Evolutionary conservation across 148 eudicot species (phyloP).

Genomic region (Silene uniflora): DNA sequence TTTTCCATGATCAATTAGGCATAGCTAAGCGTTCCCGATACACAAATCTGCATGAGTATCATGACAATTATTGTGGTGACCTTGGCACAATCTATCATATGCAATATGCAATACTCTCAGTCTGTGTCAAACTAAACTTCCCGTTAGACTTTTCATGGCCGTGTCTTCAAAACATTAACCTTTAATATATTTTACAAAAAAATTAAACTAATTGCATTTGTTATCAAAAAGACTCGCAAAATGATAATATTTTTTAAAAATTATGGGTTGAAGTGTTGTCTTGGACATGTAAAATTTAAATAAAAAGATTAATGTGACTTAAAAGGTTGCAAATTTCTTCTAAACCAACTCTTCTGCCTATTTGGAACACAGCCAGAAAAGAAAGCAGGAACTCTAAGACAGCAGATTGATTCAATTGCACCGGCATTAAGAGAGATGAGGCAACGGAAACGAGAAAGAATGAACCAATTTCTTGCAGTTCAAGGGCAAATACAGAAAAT

Average conservation of each 20-base stretch:
- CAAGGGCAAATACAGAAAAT: conserved; percentile 80
- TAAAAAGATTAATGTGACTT: no score
- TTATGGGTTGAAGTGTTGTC: neutral
- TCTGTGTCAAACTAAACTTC: neutral
- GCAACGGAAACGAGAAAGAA: conserved; percentile 71
- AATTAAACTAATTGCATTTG: no score
- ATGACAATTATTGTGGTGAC: neutral
- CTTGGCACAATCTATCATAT: neutral
- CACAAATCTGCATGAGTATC: conserved; percentile 6
- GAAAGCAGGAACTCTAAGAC: conserved; percentile 76
- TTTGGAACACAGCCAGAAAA: conserved; percentile 66
- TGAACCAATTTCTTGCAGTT: conserved; percentile 74
- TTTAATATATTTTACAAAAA: no score
- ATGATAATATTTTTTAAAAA: no score
- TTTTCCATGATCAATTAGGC: no score
- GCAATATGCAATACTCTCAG: neutral
- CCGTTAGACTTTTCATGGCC: neutral
- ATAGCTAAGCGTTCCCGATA: neutral
- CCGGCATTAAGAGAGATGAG: conserved; percentile 91
- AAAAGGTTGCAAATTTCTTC: neutral
- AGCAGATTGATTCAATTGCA: conserved; percentile 70
- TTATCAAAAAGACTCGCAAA: neutral
- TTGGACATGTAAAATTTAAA: neutral
- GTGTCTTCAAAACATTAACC: neutral
- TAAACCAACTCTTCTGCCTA: neutral